These are phyloP conservation scores for Bryum argenteum DNA, from an alignment of 225 moss, liverwort and hornwort genomes.

Conservation along the genomic window DNA sequence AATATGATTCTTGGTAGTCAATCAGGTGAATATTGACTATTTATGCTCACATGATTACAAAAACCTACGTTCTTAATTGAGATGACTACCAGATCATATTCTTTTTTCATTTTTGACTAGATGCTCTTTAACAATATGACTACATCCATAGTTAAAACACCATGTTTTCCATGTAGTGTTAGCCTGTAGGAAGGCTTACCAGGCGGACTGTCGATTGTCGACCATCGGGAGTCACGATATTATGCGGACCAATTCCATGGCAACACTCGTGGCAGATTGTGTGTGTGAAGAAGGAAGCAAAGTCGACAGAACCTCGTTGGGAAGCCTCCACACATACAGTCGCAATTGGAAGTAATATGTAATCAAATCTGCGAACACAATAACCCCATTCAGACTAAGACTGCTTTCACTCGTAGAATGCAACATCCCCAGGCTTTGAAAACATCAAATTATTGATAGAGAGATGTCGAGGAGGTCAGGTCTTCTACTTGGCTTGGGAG, in stretches of 20 bases:
- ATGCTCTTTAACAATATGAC: too few species aligned
- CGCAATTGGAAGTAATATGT: constrained; percentile 89
- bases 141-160: too few species aligned
- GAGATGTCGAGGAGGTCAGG: constrained; percentile 26
- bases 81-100: too few species aligned
- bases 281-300: constrained; percentile 86
- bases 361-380: constrained; percentile 69
- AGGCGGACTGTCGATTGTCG: constrained; percentile 86
- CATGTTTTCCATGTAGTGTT: too few species aligned
- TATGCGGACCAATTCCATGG: constrained; percentile 97
- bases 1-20: too few species aligned
- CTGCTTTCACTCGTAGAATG: background rate
- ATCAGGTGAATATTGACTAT: too few species aligned
- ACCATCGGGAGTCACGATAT: constrained; percentile 70
- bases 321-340: constrained; percentile 75
- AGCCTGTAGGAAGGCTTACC: constrained; percentile 50
- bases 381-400: background rate
- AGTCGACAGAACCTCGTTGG: constrained; percentile 71
- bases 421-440: constrained; percentile 1
- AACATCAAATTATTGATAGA: constrained; percentile 6
- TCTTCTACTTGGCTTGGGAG: constrained; percentile 83
- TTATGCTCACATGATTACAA: too few species aligned
- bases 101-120: too few species aligned
- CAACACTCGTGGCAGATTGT: constrained; percentile 98
- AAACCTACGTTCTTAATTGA: too few species aligned